These are phyloP conservation scores for Taiwanofungus camphoratus DNA, from an alignment of 1,284 basidiomycete genomes.

Conservation along the genomic window DNA sequence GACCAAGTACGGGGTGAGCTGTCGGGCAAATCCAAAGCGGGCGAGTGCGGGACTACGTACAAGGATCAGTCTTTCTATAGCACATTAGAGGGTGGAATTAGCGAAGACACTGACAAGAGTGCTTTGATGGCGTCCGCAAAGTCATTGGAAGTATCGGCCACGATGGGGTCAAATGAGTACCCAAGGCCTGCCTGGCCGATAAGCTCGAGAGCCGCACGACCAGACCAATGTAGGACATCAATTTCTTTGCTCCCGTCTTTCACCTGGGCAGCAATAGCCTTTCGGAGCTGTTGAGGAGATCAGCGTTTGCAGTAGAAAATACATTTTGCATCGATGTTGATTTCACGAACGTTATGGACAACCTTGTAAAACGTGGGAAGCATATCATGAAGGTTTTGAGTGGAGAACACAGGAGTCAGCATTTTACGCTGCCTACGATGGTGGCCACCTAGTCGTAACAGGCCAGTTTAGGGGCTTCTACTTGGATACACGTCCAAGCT, in stretches of 20 bases:
- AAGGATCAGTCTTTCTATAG: not conserved
- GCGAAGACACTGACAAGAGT: not conserved
- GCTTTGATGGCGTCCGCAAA: conserved; percentile 14
- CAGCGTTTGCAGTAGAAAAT: not conserved
- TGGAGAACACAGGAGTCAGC: conserved; percentile 22
- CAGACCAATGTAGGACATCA: conserved; percentile 31
- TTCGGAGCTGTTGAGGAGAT: conserved; percentile 8
- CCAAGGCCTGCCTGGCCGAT: conserved; percentile 35
- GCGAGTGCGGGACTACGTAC: conserved; percentile 12
- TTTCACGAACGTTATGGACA: conserved; percentile 4
- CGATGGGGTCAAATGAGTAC: conserved; percentile 31
- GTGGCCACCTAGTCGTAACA: conserved; percentile 11
- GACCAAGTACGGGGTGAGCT: conserved; percentile 11
- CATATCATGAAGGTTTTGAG: conserved; percentile 17
- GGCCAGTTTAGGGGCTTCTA: not conserved
- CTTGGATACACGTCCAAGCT: not conserved
- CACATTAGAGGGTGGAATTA: not conserved
- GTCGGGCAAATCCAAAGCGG: conserved; percentile 4
- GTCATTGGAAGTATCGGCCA: conserved; percentile 16
- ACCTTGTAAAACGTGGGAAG: conserved; percentile 18
- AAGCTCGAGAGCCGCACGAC: conserved; percentile 33
- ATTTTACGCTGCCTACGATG: conserved; percentile 16
- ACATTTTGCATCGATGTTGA: not conserved
- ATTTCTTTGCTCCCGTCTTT: conserved; percentile 18
- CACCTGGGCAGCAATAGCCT: conserved; percentile 16